A percentile compares a stretch with the other conserved stretches of the same genome.
phyloP scores from a whole-genome alignment of 257 asterid species.

The Osmanthus fragrans region DNA sequence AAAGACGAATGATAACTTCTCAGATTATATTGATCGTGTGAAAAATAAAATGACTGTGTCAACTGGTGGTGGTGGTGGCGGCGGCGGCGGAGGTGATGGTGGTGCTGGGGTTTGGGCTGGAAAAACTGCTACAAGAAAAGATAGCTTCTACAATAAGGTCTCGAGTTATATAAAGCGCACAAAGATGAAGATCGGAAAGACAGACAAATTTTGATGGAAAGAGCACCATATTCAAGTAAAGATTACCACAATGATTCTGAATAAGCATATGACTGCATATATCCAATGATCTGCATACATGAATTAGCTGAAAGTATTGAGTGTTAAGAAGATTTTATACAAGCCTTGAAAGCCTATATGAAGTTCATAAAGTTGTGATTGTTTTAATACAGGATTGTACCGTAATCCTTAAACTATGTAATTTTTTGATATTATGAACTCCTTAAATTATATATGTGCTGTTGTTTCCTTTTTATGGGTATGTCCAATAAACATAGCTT shows the following conservation, averaged over 20 bases:
- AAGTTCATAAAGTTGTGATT: background rate
- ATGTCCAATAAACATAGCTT: too few relatives aligned
- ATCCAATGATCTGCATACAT: background rate
- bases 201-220: constrained; percentile 28
- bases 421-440: background rate
- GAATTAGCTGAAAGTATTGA: background rate
- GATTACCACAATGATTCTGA: background rate
- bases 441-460: background rate
- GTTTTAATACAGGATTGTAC: background rate
- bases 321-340: background rate
- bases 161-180: constrained; percentile 40
- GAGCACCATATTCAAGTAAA: constrained; percentile 10
- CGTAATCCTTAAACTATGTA: background rate
- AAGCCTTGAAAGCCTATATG: background rate
- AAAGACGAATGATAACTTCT: constrained; percentile 16
- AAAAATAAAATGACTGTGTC: constrained; percentile 39
- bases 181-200: constrained; percentile 40
- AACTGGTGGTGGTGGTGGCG: background rate
- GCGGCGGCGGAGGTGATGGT: background rate
- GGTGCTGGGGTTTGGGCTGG: background rate
- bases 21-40: constrained; percentile 34
- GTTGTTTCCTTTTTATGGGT: too few relatives aligned
- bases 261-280: background rate
- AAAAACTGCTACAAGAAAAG: constrained; percentile 39
- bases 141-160: constrained; percentile 51